Evolutionary conservation across 352 stramenopile species (phyloP), one percentile per base, ranked within the genome.

Genomic region (Pythium coloratum): DNA sequence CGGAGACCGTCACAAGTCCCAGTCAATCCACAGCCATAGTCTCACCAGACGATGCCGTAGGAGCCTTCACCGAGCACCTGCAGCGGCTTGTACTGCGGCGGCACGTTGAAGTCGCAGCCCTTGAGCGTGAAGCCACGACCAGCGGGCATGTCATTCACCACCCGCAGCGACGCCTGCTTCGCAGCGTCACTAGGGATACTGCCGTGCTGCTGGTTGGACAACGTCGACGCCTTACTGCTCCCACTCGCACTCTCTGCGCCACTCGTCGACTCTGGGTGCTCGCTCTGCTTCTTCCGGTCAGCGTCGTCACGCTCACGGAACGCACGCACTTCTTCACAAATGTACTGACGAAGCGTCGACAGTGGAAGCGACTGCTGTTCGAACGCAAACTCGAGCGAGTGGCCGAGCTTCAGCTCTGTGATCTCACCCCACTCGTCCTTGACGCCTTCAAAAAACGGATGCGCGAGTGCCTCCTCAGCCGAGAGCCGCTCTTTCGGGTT

Each of bases 401-500:
- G 86, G 8, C 63, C 68, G 18, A 95, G 78, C 26, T 79, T 64
- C 30, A 95, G 70, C 3, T 76, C 49, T 0, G 63, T 67, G 57
- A 95, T 92, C 54, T 89, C 79, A 8, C 87, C 87, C 87, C 87
- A 95, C 33, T 95, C 87, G 12, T 97, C 88, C 58, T 97, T 89
- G 44, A 98, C 82, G 14, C 94, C 89, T 6, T 88, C 78, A 44
- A 97, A 93, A 64, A 97, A 97, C 18, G 89, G 81, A 55, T 97
- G 94, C 9, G 67, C 74, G 2, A 99, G 75, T 2, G 95, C 95
- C 46, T 94, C 84, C 46, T 94, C 84, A 1, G 94, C 93, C 40
- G 86, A 96, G 51, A 98, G 92, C 3, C 95, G 85, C 66, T 97
- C 78, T 38, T 84, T 81, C 1, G 95, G 95, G 68, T 98, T 96